Evolutionary conservation across 805 yeast species (phyloP).

Genomic region (Saturnispora bothae): DNA sequence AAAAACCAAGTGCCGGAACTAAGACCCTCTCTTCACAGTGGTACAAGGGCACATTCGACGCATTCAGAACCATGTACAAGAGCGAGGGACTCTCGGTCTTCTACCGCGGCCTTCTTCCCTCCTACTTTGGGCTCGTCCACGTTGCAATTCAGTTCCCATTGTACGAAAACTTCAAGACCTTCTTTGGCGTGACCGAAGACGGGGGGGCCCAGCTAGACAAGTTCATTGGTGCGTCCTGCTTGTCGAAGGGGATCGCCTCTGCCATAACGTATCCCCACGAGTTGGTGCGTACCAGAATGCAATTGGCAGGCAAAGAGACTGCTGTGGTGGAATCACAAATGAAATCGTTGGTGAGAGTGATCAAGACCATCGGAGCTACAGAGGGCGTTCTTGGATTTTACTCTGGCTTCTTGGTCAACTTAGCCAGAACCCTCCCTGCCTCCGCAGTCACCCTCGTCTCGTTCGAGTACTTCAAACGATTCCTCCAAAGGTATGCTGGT

Average conservation of each 20-base stretch:
- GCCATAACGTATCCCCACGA: conserved; percentile 92
- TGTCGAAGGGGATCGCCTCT: conserved; percentile 83
- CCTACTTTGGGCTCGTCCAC: conserved; percentile 80
- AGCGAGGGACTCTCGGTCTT: conserved; percentile 75
- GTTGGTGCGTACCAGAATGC: conserved; percentile 84
- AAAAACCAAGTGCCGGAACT: no score
- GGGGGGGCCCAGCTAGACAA: conserved; percentile 25
- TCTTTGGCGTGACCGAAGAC: conserved; percentile 26
- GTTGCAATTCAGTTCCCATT: conserved; percentile 96
- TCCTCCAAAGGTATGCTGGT: conserved; percentile 26
- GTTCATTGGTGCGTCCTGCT: conserved; percentile 56
- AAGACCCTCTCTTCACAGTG: conserved; percentile 18
- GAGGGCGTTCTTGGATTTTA: conserved; percentile 83
- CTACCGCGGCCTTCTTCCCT: conserved; percentile 85
- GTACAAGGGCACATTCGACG: conserved; percentile 75
- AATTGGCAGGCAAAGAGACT: conserved; percentile 32
- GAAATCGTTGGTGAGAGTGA: conserved; percentile 20
- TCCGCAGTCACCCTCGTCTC: conserved; percentile 91
- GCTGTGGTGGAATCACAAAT: conserved; percentile 22
- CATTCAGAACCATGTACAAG: conserved; percentile 65
- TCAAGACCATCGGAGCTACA: conserved; percentile 35
- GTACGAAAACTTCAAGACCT: conserved; percentile 68
- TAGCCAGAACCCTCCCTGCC: conserved; percentile 88
- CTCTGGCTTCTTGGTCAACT: conserved; percentile 77
- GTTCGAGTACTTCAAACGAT: conserved; percentile 67